Conservation (phyloP, 768 basidiomycete genomes). For the Lactarius akahatsu region DNA sequence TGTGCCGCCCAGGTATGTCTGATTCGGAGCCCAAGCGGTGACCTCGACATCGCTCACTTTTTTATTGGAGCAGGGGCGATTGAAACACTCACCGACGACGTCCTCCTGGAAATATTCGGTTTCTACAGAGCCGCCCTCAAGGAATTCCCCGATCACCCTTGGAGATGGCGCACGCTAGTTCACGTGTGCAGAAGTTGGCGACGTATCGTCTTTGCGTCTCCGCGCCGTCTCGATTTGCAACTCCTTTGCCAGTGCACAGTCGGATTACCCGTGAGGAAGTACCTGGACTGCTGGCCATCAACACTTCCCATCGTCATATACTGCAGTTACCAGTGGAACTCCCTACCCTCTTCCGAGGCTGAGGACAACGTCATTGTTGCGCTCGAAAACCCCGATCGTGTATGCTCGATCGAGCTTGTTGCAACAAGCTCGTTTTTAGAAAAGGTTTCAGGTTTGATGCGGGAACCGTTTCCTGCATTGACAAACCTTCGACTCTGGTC, state of each 20-base stretch:
- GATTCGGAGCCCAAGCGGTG: background rate
- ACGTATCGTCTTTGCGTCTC: background rate
- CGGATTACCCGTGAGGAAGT: background rate
- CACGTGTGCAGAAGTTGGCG: constrained; percentile 3
- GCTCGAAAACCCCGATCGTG: background rate
- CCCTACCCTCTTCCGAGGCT: accelerated
- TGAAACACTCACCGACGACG: background rate
- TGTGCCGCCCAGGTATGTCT: background rate
- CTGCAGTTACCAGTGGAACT: background rate
- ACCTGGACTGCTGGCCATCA: constrained; percentile 3
- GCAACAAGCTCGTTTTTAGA: background rate
- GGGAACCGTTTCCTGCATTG: background rate
- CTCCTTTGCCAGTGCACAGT: background rate
- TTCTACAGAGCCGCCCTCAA: background rate
- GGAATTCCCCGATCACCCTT: background rate
- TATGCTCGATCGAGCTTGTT: background rate
- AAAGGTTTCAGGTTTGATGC: background rate
- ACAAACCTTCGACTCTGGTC: background rate
- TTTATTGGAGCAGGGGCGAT: background rate
- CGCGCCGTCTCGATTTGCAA: background rate
- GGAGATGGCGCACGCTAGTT: background rate
- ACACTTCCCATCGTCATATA: background rate
- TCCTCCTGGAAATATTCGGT: constrained; percentile 9
- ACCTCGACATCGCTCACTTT: background rate
- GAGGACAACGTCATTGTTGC: background rate